Evolutionary conservation across 1,284 basidiomycete species (phyloP), one percentile per base, ranked within the genome.

Genomic region (Heterobasidion irregulare): DNA sequence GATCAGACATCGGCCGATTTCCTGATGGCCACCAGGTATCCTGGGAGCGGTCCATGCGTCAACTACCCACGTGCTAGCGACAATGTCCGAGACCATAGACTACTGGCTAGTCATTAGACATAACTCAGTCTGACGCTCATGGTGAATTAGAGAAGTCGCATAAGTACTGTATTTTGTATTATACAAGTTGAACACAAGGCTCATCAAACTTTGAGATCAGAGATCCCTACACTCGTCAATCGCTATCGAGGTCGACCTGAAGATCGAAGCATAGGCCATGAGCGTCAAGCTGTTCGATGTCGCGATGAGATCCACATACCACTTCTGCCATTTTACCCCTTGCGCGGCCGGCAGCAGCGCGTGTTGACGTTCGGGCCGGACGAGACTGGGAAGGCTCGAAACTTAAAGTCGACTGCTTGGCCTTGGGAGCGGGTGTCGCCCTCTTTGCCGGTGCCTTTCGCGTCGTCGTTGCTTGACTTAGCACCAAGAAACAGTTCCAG

Each of bases 381-480:
- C 53, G 76, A 9, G 79, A 26, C 26, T 26, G 26, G 26, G 26
- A 75, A 8, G 86, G 80, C 0, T 80, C 78, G 59, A 88, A 88
- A 45, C 69, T 77, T 54, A 92, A 70, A 52, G 83, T 86, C 0
- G 77, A 63, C 63, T 86, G 83, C 51, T 75, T 77, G 32, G 69
- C 52, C 55, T 62, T 70, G 2, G 73, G 59, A 6, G 63, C 50
- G 8, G 66, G 67, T 3, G 78, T 66, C 1, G 79, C 64, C 58
- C 81, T 85, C 69, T 78, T 87, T 8, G 80, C 75, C 10, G 84
- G 74, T 6, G 84, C 72, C 62, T 81, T 87, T 68, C 80, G 87
- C 32, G 73, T 62, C 12, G 72, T 57, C 72, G 72, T 70, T 63
- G 75, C 62, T 71, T 77, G 66, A 57, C 67, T 71, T 58, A 41